These are phyloP conservation scores for Achaetomium macrosporum DNA, from an alignment of 2,329 filamentous ascomycete genomes.

Conservation along the genomic window DNA sequence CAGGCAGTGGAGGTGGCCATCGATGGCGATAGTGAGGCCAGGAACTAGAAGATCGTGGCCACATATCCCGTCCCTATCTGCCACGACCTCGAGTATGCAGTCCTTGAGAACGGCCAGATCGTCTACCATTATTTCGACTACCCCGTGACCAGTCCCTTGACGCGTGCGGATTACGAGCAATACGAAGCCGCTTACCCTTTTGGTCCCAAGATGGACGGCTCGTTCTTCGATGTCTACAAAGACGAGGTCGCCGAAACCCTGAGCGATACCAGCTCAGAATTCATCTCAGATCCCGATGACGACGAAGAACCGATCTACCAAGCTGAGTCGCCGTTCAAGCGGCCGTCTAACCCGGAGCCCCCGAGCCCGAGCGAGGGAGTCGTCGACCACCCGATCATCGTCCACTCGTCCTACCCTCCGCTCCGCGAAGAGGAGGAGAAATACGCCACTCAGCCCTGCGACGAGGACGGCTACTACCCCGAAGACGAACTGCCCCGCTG, in stretches of 20 bases:
- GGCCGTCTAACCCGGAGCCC: not conserved
- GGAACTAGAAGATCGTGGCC: constrained; percentile 1
- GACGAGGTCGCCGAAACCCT: not conserved
- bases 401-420: no score
- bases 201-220: not conserved
- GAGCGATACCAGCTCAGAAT: constrained; percentile 3
- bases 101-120: not conserved
- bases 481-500: not conserved
- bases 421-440: not conserved
- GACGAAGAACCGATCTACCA: not conserved
- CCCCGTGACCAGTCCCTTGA: not conserved
- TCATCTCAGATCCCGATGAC: constrained; percentile 3
- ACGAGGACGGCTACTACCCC: not conserved
- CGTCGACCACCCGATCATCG: not conserved
- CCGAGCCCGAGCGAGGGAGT: not conserved
- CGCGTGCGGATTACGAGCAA: not conserved
- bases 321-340: not conserved
- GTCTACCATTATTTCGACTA: not conserved
- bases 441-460: not conserved
- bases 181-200: not conserved
- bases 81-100: not conserved
- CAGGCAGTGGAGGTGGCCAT: not conserved
- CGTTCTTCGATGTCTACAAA: not conserved
- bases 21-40: not conserved
- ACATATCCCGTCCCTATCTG: not conserved